phyloP scores from a whole-genome alignment of 352 stramenopile genomes.

The Phytophthora palmivora region DNA sequence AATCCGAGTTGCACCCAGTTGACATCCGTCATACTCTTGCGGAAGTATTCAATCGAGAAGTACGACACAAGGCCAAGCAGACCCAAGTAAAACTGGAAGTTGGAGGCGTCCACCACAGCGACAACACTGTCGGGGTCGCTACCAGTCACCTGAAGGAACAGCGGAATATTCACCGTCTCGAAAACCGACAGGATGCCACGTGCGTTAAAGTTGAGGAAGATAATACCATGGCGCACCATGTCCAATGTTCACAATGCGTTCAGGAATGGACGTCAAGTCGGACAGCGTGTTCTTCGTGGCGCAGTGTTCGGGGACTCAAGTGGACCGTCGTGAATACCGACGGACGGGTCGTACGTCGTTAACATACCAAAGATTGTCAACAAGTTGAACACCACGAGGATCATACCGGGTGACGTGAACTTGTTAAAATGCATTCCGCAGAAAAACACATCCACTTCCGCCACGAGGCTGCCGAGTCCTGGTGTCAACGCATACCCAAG shows the following conservation, averaged over 20 bases:
- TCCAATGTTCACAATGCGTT: slow-evolving; percentile 79
- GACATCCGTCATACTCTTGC: slow-evolving; percentile 69
- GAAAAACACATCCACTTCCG: slow-evolving; percentile 61
- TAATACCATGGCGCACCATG: slow-evolving; percentile 78
- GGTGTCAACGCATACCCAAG: slow-evolving; percentile 78
- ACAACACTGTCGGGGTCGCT: slow-evolving; percentile 58
- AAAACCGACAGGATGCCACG: slow-evolving; percentile 84
- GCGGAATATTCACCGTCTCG: slow-evolving; percentile 85
- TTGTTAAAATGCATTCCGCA: slow-evolving; percentile 78
- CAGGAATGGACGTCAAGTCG: slow-evolving; percentile 59
- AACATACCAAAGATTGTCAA: slow-evolving; percentile 75
- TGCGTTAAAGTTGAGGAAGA: slow-evolving; percentile 82
- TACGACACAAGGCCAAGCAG: slow-evolving; percentile 79
- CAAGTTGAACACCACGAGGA: slow-evolving; percentile 67
- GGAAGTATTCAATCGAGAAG: slow-evolving; percentile 83
- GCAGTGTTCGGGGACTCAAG: slow-evolving; percentile 49
- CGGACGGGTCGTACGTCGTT: slow-evolving; percentile 57
- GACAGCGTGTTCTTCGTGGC: slow-evolving; percentile 55
- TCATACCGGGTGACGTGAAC: slow-evolving; percentile 71
- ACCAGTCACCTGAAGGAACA: slow-evolving; percentile 76
- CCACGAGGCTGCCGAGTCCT: slow-evolving; percentile 73
- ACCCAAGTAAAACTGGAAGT: slow-evolving; percentile 86
- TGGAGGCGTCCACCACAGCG: slow-evolving; percentile 72
- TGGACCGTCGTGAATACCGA: slow-evolving; percentile 68
- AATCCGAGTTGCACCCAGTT: slow-evolving; percentile 80